Evolutionary conservation across 1,284 basidiomycete genomes (phyloP), one percentile per base, ranked within the genome.

Genomic region (Baeospora myosura): DNA sequence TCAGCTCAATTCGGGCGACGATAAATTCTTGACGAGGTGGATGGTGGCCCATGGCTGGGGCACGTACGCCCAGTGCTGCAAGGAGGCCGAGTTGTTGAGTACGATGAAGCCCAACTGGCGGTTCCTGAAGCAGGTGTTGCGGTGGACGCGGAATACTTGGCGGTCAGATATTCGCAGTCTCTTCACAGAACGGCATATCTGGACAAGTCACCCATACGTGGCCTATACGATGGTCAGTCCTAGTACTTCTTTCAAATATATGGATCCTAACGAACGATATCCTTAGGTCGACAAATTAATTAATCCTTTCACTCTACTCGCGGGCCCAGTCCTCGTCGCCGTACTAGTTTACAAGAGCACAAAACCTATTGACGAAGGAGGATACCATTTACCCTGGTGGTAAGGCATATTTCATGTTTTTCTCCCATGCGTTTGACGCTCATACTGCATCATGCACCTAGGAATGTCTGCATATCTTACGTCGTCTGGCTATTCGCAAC

Each of bases 81-180:
- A 81, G 59, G 89, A 93, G 65, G 89, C 88, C 11, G 90, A 93
- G 65, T 69, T 94, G 29, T 68, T 92, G 41, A 88, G 82, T 62
- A 94, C 90, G 40, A 95, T 93, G 90, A 95, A 95, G 63, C 90
- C 90, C 29, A 89, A 94, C 65, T 94, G 89, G 90, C 73, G 89
- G 39, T 94, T 94, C 69, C 66, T 94, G 59, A 91, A 92, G 64
- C 91, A 94, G 61, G 90, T 94, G 12, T 64, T 95, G 43, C 69
- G 91, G 45, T 94, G 90, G 91, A 95, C 90, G 11, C 67, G 90
- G 50, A 94, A 94, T 66, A 94, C 91, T 1, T 94, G 91, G 90
- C 70, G 90, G 40, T 88, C 85, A 1, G 91, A 94, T 68, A 58
- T 94, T 51, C 72, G 91, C 39, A 88, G 84, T 49, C 68, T 94